phyloP scores from a whole-genome alignment of 2,329 filamentous ascomycete genomes.

The Sporothrix inflata region DNA sequence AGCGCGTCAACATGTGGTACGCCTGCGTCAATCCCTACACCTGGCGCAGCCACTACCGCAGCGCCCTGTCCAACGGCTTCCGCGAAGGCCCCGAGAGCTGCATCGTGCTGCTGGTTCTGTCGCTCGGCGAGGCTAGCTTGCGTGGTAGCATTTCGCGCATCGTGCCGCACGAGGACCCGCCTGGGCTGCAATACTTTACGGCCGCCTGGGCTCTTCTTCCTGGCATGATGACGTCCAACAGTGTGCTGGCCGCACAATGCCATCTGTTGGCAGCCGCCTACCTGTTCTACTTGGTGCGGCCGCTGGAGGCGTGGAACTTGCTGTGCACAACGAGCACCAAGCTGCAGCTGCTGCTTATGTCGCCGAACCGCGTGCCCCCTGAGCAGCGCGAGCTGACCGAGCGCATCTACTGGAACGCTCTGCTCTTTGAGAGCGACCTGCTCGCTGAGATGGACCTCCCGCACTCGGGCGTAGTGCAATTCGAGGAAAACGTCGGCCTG shows the following conservation, averaged over 20 bases:
- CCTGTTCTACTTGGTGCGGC: constrained; percentile 79
- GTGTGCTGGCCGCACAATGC: constrained; percentile 76
- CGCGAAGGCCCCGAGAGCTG: constrained; percentile 80
- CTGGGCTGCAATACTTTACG: constrained; percentile 77
- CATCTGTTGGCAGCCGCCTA: constrained; percentile 81
- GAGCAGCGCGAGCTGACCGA: constrained; percentile 74
- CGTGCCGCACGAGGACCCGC: constrained; percentile 69
- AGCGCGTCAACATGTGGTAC: constrained; percentile 82
- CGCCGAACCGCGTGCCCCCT: constrained; percentile 67
- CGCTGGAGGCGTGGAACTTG: constrained; percentile 81
- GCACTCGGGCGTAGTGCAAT: constrained; percentile 80
- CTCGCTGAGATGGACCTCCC: constrained; percentile 79
- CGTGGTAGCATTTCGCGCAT: constrained; percentile 76
- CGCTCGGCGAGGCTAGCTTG: constrained; percentile 75
- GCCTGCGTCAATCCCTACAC: constrained; percentile 82
- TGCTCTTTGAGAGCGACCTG: constrained; percentile 80
- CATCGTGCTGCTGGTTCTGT: constrained; percentile 76
- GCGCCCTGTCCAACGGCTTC: constrained; percentile 74
- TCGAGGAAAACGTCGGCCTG: constrained; percentile 77
- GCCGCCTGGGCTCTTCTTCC: constrained; percentile 79
- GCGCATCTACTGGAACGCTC: constrained; percentile 81
- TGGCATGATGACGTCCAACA: constrained; percentile 78
- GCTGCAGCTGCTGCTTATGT: constrained; percentile 75
- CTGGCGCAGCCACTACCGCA: constrained; percentile 76
- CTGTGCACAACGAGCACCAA: constrained; percentile 81